Evolutionary conservation across 2,329 filamentous ascomycete species (phyloP), one percentile per base, ranked within the genome.

Genomic region (Arthrinium puccinioides): DNA sequence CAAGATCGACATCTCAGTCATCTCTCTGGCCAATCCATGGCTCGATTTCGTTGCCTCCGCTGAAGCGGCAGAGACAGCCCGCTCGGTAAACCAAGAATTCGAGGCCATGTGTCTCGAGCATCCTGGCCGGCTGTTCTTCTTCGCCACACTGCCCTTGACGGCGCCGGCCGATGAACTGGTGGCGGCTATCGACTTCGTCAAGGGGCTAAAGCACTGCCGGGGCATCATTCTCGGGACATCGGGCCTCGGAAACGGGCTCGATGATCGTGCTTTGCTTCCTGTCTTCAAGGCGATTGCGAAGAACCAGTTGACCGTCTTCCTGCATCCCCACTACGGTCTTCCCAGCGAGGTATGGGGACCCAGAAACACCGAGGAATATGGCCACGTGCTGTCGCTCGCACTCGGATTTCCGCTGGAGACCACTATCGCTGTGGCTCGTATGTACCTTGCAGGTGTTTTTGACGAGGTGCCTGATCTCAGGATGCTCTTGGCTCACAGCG

Each of bases 21-120:
- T 96, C 44, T 92, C 86, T 1, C 77, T 95, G 16, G 89, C 89
- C 11, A 96, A 96, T 54, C 89, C 89, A 0, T 96, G 89, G 89
- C 73, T 96, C 3, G 89, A 96, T 61, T 96, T 94, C 55, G 63
- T 95, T 1, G 56, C 67, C 9, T 55, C 76, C 0, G 57, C 66
- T 4, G 74, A 82, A 46, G 84, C 85, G 0, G 74, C 72, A 2
- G 56, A 61, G 21, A 78, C 81, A 33, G 87, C 87, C 1, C 54
- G 63, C 37, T 68, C 67, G 1, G 81, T 94, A 57, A 96, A 95
- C 58, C 67, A 81, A 47, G 86, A 90, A 46, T 81, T 95, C 36
- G 76, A 87, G 34, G 53, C 57, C 30, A 82, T 87, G 60, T 95
- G 89, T 62, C 67, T 63, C 6, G 56, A 68, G 32, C 73, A 82